Percentiles rank a stretch among this genome's conserved stretches.
Evolutionary conservation across 2,329 filamentous ascomycete species (phyloP).

Genomic region (Xylaria sp.): DNA sequence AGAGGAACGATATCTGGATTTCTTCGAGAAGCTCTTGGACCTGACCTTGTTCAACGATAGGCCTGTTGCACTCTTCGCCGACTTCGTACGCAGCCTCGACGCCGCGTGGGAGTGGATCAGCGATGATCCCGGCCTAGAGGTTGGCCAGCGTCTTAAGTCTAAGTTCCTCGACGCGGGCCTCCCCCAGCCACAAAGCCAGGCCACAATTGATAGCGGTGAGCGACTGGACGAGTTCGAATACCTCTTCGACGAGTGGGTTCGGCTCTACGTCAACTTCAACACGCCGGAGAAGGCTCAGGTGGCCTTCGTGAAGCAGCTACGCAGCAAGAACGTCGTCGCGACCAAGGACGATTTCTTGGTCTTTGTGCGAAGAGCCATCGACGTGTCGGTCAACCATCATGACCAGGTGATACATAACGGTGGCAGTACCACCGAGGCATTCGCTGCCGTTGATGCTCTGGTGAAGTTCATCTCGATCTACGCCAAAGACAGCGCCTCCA

Average conservation of each 20-base stretch:
- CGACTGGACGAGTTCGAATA: constrained; percentile 89
- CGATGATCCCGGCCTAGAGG: constrained; percentile 67
- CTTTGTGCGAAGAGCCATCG: constrained; percentile 81
- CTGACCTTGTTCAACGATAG: constrained; percentile 77
- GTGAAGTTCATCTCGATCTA: constrained; percentile 79
- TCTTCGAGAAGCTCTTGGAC: constrained; percentile 79
- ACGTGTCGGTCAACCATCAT: constrained; percentile 76
- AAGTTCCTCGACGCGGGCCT: constrained; percentile 53
- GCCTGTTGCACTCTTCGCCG: constrained; percentile 77
- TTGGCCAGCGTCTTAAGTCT: constrained; percentile 72
- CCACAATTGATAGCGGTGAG: constrained; percentile 58
- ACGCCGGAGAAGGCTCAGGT: constrained; percentile 71
- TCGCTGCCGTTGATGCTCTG: constrained; percentile 73
- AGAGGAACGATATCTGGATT: constrained; percentile 73
- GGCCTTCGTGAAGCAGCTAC: constrained; percentile 84
- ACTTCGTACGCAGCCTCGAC: constrained; percentile 83
- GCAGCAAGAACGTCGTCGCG: constrained; percentile 71
- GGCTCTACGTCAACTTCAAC: constrained; percentile 76
- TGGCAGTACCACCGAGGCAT: constrained; percentile 60
- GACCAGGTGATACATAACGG: constrained; percentile 69
- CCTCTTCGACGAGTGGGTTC: constrained; percentile 93
- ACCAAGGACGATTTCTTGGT: constrained; percentile 74
- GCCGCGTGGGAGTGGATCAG: constrained; percentile 79
- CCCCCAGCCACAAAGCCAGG: constrained; percentile 46
- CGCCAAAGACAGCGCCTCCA: constrained; percentile 70